Percentiles rank a stretch among this genome's conserved stretches.
Conservation (phyloP, 2,329 filamentous ascomycete species). For the Setomelanomma holmii region DNA sequence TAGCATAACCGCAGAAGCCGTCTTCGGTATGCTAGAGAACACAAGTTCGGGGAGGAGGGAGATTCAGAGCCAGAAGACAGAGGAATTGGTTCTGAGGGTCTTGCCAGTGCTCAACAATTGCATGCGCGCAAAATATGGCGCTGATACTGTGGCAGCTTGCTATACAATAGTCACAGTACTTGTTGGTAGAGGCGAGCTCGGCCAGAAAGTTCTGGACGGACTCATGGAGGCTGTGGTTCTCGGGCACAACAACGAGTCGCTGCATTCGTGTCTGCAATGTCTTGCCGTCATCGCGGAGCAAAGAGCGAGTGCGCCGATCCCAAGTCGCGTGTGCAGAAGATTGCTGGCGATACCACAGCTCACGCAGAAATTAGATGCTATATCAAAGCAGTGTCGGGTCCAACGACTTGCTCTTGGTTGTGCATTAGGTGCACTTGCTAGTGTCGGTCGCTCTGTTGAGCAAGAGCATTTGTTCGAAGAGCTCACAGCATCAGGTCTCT, state of each 20-base stretch:
- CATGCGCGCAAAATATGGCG: constrained; percentile 74
- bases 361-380: constrained; percentile 64
- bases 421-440: constrained; percentile 57
- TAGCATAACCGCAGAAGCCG: constrained; percentile 82
- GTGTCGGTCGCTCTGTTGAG: constrained; percentile 25
- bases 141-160: constrained; percentile 82
- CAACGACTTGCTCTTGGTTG: constrained; percentile 76
- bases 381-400: constrained; percentile 70
- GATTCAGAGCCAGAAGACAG: constrained; percentile 80
- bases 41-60: constrained; percentile 76
- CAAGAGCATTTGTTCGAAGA: constrained; percentile 61
- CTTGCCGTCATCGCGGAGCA: constrained; percentile 83
- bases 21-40: constrained; percentile 81
- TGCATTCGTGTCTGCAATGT: constrained; percentile 77
- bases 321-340: constrained; percentile 72
- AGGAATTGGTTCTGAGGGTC: constrained; percentile 74
- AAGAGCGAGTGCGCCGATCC: constrained; percentile 72
- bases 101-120: constrained; percentile 77
- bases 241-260: constrained; percentile 77
- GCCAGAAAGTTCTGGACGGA: constrained; percentile 79
- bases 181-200: constrained; percentile 79
- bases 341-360: constrained; percentile 70
- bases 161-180: constrained; percentile 92
- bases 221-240: constrained; percentile 88
- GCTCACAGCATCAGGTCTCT: constrained; percentile 65